Percentiles rank a stretch among this genome's conserved stretches.
Conservation (phyloP, 2,329 filamentous ascomycete species). For the Stemphylium beticola region DNA sequence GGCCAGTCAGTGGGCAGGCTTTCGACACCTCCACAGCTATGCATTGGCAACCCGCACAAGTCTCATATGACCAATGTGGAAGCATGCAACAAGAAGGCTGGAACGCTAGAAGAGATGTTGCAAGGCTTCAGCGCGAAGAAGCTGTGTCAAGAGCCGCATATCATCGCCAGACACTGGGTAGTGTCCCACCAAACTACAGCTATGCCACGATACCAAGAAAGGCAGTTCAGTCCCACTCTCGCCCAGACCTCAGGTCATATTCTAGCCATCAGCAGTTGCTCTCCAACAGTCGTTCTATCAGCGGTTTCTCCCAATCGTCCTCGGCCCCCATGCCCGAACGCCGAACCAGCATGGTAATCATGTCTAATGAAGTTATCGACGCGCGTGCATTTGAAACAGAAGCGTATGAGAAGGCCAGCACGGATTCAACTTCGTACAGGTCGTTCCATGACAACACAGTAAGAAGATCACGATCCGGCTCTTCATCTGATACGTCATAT, state of each 20-base stretch:
- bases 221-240: slow-evolving; percentile 11
- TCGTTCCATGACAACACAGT: slow-evolving; percentile 15
- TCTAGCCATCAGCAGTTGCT: slow-evolving; percentile 26
- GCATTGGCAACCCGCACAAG: not conserved
- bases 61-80: not conserved
- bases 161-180: slow-evolving; percentile 15
- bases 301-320: not conserved
- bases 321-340: slow-evolving; percentile 1
- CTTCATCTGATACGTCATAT: slow-evolving; percentile 18
- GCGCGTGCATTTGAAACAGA: slow-evolving; percentile 2
- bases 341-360: slow-evolving; percentile 11
- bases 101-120: slow-evolving; percentile 27
- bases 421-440: slow-evolving; percentile 19
- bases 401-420: slow-evolving; percentile 15
- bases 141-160: slow-evolving; percentile 19
- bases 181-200: slow-evolving; percentile 14
- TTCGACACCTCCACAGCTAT: slow-evolving; percentile 7
- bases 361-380: not conserved
- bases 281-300: slow-evolving; percentile 19
- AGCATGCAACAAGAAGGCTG: slow-evolving; percentile 18
- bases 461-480: slow-evolving; percentile 18
- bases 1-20: no score
- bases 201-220: slow-evolving; percentile 12
- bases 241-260: slow-evolving; percentile 13
- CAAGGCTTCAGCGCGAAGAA: slow-evolving; percentile 24